These are phyloP conservation scores for Bassia scoparia DNA, from an alignment of 148 eudicot species.

Conservation along the genomic window DNA sequence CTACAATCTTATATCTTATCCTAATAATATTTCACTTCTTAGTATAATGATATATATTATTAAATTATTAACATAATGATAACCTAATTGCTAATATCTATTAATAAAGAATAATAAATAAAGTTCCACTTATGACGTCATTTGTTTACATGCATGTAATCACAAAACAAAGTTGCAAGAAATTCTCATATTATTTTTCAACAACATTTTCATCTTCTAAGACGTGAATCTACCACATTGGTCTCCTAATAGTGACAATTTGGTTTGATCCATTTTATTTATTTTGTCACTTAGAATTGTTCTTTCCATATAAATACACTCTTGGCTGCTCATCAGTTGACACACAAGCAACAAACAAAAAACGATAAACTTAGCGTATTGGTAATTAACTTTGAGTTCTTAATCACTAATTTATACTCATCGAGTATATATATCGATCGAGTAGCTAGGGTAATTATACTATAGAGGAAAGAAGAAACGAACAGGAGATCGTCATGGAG, in stretches of 20 bases:
- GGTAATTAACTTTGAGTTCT: no score
- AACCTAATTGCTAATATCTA: neutral
- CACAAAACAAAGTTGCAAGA: constrained; percentile 26
- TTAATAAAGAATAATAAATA: neutral
- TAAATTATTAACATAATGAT: no score
- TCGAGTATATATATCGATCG: no score
- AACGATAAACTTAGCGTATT: no score
- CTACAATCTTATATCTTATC: no score
- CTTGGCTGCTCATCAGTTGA: neutral
- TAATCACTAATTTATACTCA: no score
- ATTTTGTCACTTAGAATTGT: neutral
- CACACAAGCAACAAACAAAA: neutral
- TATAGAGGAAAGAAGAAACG: neutral
- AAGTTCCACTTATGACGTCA: neutral
- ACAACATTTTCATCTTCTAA: neutral
- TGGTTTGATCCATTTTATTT: neutral
- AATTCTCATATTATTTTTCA: constrained; percentile 5
- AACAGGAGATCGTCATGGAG: neutral
- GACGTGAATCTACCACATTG: constrained; percentile 35
- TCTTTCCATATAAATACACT: constrained; percentile 21
- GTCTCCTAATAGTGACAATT: constrained; percentile 20
- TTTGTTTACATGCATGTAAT: constrained; percentile 7
- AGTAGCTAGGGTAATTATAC: no score
- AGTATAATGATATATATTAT: no score
- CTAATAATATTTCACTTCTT: no score